Conservation (phyloP, 148 eudicot genomes). For the Rhododendron griersonianum region DNA sequence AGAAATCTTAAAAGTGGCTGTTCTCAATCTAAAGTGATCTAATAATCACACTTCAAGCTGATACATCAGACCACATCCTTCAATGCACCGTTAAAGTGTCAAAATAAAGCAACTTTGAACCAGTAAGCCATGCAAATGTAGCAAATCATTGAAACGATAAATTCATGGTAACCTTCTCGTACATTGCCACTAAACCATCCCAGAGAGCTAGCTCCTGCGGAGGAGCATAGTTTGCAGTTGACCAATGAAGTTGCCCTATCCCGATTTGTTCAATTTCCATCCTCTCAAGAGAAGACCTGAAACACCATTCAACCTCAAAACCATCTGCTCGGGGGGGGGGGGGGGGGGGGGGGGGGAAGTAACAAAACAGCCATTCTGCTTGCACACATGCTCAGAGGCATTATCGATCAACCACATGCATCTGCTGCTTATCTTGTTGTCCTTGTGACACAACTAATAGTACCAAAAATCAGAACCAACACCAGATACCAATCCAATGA, state of each 20-base stretch:
- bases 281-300: constrained; percentile 76
- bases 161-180: constrained; percentile 72
- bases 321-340: background rate
- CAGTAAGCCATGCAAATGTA: background rate
- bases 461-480: background rate
- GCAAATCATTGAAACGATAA: background rate
- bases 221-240: constrained; percentile 97
- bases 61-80: background rate
- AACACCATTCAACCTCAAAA: constrained; percentile 1
- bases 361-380: background rate
- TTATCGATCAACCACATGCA: background rate
- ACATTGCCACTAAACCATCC: constrained; percentile 99
- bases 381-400: background rate
- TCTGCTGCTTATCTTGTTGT: background rate
- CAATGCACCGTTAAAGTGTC: background rate
- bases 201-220: constrained; percentile 88
- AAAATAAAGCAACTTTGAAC: background rate
- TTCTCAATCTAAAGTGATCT: background rate
- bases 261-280: constrained; percentile 80
- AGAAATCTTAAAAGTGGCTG: background rate
- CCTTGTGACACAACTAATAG: background rate
- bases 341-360: background rate
- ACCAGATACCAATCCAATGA: background rate
- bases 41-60: background rate
- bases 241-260: constrained; percentile 96